Conservation (phyloP, 1,284 basidiomycete genomes). For the Rhodotorula sp. region DNA sequence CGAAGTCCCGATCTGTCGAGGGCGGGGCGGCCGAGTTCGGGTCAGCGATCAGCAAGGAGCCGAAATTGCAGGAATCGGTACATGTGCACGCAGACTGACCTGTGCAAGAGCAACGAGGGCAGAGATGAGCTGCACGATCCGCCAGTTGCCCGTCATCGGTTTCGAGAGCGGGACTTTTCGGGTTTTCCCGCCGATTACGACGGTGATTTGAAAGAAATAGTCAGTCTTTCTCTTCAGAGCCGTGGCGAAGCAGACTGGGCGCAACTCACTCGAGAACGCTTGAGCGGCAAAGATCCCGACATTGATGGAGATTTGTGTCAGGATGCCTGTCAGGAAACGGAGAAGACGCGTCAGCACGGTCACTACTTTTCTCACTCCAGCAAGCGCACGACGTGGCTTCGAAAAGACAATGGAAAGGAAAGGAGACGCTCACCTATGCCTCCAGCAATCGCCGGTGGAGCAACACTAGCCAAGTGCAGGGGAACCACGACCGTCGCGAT, state of each 20-base stretch:
- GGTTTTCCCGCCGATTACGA: too few species aligned
- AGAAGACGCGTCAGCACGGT: neutral
- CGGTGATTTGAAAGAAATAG: neutral
- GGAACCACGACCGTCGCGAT: conserved; percentile 51
- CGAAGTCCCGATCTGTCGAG: conserved; percentile 16
- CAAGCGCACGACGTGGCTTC: too few species aligned
- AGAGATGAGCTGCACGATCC: conserved; percentile 36
- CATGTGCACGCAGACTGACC: conserved; percentile 4
- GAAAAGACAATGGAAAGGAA: neutral
- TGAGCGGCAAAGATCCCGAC: conserved; percentile 45
- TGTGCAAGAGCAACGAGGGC: conserved; percentile 10
- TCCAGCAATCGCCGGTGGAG: conserved; percentile 48
- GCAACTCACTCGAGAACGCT: conserved; percentile 33
- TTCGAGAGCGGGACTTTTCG: conserved; percentile 36
- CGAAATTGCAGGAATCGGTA: neutral
- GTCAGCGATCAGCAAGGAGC: neutral
- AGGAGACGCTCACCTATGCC: conserved; percentile 40
- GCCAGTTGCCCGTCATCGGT: conserved; percentile 30
- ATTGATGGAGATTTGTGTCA: conserved; percentile 48
- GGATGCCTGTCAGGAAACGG: conserved; percentile 44
- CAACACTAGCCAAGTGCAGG: conserved; percentile 49
- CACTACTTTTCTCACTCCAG: neutral
- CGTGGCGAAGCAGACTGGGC: neutral
- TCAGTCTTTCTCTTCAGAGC: neutral
- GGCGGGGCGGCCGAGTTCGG: too few species aligned